Evolutionary conservation across 176 grass and related monocot species (phyloP).

Genomic region (Carex parvula): DNA sequence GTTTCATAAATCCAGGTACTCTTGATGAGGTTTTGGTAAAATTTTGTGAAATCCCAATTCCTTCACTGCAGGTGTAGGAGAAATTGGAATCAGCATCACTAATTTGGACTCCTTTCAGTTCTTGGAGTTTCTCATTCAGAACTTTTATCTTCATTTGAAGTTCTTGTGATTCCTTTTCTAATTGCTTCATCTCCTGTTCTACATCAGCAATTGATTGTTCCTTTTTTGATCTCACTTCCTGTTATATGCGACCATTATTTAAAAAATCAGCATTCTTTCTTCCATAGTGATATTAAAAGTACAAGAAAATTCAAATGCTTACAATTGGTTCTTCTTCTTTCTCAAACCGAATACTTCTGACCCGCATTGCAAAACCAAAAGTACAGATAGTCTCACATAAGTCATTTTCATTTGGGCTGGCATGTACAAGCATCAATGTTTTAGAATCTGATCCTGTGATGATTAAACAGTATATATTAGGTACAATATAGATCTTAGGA

Average conservation of each 20-base stretch:
- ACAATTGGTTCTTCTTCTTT: conserved; percentile 71
- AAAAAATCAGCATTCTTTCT: not conserved
- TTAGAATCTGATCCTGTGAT: conserved; percentile 85
- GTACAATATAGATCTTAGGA: conserved; percentile 18
- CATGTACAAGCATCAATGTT: conserved; percentile 93
- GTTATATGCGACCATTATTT: conserved; percentile 14
- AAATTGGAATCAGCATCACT: conserved; percentile 27
- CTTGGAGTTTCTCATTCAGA: conserved; percentile 45
- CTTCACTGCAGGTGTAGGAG: conserved; percentile 41
- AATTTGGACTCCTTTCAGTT: conserved; percentile 40
- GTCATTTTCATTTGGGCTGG: conserved; percentile 83
- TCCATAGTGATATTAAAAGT: conserved; percentile 11
- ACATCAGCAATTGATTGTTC: conserved; percentile 48
- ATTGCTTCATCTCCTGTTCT: conserved; percentile 41
- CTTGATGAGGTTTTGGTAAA: conserved; percentile 35
- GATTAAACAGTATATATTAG: conserved; percentile 28
- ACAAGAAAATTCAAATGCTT: conserved; percentile 31
- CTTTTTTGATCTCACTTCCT: conserved; percentile 70
- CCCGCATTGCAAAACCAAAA: conserved; percentile 85
- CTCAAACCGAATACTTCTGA: conserved; percentile 73
- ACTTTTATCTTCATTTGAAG: conserved; percentile 54
- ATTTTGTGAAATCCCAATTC: conserved; percentile 36
- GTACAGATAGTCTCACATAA: conserved; percentile 90
- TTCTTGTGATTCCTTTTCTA: conserved; percentile 77
- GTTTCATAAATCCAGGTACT: conserved; percentile 83